Evolutionary conservation across 129 eudicot species (phyloP).

Genomic region (Tanacetum coccineum): DNA sequence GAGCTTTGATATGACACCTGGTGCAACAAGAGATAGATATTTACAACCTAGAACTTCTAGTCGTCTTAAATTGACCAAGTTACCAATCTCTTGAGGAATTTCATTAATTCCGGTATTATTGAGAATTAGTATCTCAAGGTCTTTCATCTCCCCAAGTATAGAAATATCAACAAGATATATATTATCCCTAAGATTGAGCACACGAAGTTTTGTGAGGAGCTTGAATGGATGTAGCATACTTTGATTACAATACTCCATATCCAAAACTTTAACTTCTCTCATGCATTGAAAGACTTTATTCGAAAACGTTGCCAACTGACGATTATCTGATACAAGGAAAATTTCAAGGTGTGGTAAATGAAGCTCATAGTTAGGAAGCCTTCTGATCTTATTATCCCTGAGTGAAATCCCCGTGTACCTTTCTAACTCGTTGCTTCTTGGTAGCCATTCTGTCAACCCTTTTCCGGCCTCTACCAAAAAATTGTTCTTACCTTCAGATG

Average conservation of each 20-base stretch:
- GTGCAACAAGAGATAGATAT: neutral
- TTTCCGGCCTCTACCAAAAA: no score
- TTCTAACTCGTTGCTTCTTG: neutral
- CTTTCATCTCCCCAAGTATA: constrained; percentile 2
- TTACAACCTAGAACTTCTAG: neutral
- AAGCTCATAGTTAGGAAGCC: neutral
- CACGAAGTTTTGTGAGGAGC: no score
- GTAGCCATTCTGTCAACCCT: no score
- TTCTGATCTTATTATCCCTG: neutral
- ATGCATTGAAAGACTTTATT: neutral
- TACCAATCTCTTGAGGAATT: constrained; percentile 15
- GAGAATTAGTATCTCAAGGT: no score
- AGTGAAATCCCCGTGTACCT: constrained; percentile 12
- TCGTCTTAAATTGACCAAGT: neutral
- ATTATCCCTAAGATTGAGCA: neutral
- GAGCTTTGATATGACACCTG: neutral
- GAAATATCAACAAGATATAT: neutral
- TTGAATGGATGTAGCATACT: no score
- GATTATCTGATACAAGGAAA: neutral
- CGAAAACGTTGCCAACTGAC: neutral
- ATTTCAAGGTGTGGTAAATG: neutral
- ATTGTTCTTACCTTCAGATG: no score
- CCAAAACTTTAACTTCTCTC: no score
- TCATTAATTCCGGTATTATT: neutral
- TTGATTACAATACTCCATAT: no score